phyloP scores from a whole-genome alignment of 352 stramenopile genomes.

The Hyaloperonospora arabidopsidis region DNA sequence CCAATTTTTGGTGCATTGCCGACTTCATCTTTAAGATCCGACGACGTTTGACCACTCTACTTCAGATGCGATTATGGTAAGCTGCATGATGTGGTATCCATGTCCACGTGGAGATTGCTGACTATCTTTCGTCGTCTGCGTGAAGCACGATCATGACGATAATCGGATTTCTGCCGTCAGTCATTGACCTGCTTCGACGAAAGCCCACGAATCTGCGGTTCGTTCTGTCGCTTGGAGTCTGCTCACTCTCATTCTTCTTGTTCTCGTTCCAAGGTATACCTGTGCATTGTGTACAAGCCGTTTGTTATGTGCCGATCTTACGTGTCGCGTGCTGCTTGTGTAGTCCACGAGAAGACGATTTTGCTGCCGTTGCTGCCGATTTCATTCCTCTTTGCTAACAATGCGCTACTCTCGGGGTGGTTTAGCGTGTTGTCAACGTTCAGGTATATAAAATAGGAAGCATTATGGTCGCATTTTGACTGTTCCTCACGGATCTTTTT shows the following conservation, averaged over 20 bases:
- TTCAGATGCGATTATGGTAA: slow-evolving; percentile 75
- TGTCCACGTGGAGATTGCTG: slow-evolving; percentile 1
- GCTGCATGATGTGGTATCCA: not conserved
- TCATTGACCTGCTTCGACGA: slow-evolving; percentile 61
- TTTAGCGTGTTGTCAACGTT: slow-evolving; percentile 79
- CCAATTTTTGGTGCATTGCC: slow-evolving; percentile 93
- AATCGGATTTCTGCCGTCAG: slow-evolving; percentile 77
- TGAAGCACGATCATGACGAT: slow-evolving; percentile 74
- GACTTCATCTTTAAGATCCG: slow-evolving; percentile 78
- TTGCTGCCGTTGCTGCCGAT: slow-evolving; percentile 89
- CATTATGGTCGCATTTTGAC: not conserved
- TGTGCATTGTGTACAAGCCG: not conserved
- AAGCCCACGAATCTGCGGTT: slow-evolving; percentile 67
- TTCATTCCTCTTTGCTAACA: slow-evolving; percentile 70
- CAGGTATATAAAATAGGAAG: slow-evolving; percentile 39
- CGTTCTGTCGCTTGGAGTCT: slow-evolving; percentile 77
- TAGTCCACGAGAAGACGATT: slow-evolving; percentile 96
- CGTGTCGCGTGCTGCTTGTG: not conserved
- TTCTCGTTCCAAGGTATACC: slow-evolving; percentile 91
- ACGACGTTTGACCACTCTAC: slow-evolving; percentile 31
- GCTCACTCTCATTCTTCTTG: slow-evolving; percentile 91
- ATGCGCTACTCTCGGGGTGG: slow-evolving; percentile 57
- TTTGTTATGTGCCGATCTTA: slow-evolving; percentile 4
- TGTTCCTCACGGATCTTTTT: not conserved
- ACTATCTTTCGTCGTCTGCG: slow-evolving; percentile 5